Evolutionary conservation across 768 basidiomycete genomes (phyloP), one percentile per base, ranked within the genome.

Genomic region (Erythrobasidium yunnanense): DNA sequence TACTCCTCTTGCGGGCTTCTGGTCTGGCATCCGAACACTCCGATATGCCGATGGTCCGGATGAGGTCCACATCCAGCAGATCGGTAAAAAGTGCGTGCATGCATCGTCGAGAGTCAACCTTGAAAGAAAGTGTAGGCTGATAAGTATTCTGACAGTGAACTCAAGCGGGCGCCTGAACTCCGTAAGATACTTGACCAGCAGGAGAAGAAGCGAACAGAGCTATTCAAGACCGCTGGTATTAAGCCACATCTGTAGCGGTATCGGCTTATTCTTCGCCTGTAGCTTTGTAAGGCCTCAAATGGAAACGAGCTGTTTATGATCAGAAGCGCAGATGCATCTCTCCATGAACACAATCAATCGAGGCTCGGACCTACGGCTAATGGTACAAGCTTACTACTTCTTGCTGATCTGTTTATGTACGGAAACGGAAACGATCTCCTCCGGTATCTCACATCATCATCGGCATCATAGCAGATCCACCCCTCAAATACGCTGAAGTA

Each of bases 1-100:
- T 72, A 85, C 85, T 34, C 83, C 83, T 22, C 82, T 99, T 33
- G 90, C 93, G 0, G 73, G 76, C 54, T 81, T 81, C 66, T 96
- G 84, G 81, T 87, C 89, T 27, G 81, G 82, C 7, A 75, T 96
- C 70, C 82, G 95, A 58, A 95, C 92, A 0, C 81, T 99, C 23
- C 84, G 93, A 67, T 77, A 75, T 66, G 78, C 78, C 60, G 78
- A 79, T 70, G 78, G 69, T 8, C 69, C 69, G 25, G 69, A 68
- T 49, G 69, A 70, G 53, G 68, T 69, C 25, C 68, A 69, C 68
- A 60, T 51, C 17, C 66, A 63, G 23, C 66, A 67, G 66, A 54
- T 67, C 32, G 65, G 65, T 49, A 63, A 63, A 25, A 63, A 63
- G 60, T 63, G 47, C 3, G 60, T n/a, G n/a, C n/a, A n/a, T n/a